Evolutionary conservation across 371 early-diverging fungal species (phyloP), one percentile per base, ranked within the genome.

Genomic region (Zychaea mexicana): DNA sequence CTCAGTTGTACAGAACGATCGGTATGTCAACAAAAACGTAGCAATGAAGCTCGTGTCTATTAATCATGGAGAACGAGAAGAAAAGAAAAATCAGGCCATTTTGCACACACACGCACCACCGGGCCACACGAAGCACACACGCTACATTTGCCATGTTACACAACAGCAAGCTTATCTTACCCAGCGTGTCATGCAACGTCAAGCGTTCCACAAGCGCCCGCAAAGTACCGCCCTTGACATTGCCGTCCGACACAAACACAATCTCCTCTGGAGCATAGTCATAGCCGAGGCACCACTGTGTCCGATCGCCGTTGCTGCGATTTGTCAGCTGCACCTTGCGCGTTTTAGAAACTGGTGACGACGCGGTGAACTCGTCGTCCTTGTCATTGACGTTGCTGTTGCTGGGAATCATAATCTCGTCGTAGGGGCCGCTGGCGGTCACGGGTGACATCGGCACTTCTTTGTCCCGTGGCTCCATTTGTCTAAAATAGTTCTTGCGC

Each of bases 1-100:
- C 15, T 81, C 82, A 0, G 95, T 86, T 7, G 91, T 87, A 24
- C 88, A 84, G 68, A 96, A 96, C 13, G 92, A 90, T 49, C 92
- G 88, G 79, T 94, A 96, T 6, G 94, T 94, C 68, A 97, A 81
- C 73, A 97, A 71, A 73, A 97, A 96, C 2, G 90, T 90, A 33
- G 85, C 85, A 49, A 89, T 86, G 74, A 91, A 96, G 56, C 85
- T 83, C 54, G 89, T 79, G 61, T 97, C 96, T 68, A 79, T 38
- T 30, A 53, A 61, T 15, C 12, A 36, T 30, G 57, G 47, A 45
- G 2, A 15, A 24, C n/a, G 46, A 39, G 63, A 36, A n/a, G 15
- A 2, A 36, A 36, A 15, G 36, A 42, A 42, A 12, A 42, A 6
- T 42, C 42, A 42, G 42, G 42, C 42, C 42, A 42, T 42, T 42